phyloP scores from a whole-genome alignment of 345 rosid species.

The Citrus inodora region DNA sequence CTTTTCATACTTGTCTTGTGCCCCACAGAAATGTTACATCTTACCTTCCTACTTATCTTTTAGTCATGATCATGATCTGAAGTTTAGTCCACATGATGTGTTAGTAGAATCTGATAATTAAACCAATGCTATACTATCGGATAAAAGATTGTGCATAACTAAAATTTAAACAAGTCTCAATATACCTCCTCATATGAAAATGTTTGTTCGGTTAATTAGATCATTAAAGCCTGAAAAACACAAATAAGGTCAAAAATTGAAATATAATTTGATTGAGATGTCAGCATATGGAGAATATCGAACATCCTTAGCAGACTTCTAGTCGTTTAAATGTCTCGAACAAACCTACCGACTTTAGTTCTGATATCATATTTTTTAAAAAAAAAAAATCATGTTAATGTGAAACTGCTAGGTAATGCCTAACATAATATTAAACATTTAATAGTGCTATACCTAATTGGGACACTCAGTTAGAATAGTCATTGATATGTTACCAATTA shows the following conservation, averaged over 20 bases:
- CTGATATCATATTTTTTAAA: too few relatives aligned
- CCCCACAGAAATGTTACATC: slow-evolving; percentile 14
- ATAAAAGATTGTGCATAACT: background rate
- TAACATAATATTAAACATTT: too few relatives aligned
- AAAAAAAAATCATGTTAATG: too few relatives aligned
- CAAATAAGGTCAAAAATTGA: background rate
- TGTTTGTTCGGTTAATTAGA: too few relatives aligned
- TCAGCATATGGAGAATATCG: background rate
- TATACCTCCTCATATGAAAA: too few relatives aligned
- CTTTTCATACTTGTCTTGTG: background rate
- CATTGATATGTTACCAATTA: too few relatives aligned
- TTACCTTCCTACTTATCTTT: slow-evolving; percentile 5
- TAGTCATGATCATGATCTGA: background rate
- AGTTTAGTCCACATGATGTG: background rate
- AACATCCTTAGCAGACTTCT: background rate
- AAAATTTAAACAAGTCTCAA: background rate
- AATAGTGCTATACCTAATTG: rapidly evolving
- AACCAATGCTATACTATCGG: background rate
- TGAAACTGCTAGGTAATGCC: too few relatives aligned
- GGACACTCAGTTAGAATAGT: too few relatives aligned
- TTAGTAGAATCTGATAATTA: background rate
- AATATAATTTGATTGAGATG: background rate
- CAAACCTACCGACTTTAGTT: too few relatives aligned
- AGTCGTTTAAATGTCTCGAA: too few relatives aligned
- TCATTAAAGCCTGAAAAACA: background rate